These are phyloP conservation scores for Alternaria viburni DNA, from an alignment of 2,329 filamentous ascomycete species.

Conservation along the genomic window DNA sequence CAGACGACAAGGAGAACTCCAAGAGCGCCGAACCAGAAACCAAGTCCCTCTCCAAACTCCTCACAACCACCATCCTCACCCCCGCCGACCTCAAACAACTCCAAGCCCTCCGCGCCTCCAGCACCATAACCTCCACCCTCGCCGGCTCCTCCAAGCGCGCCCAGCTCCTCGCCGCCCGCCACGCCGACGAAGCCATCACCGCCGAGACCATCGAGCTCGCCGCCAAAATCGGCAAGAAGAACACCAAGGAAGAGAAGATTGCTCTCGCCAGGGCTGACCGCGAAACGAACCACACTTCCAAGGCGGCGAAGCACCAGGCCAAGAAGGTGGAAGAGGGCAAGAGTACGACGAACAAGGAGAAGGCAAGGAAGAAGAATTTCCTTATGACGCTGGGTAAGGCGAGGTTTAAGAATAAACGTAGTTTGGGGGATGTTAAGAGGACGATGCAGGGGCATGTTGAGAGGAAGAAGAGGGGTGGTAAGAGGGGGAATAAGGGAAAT, in stretches of 20 bases:
- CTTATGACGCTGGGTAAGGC: constrained; percentile 98
- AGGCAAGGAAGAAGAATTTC: constrained; percentile 97
- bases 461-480: constrained; percentile 82
- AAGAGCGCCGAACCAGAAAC: constrained; percentile 49
- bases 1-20: constrained; percentile 51
- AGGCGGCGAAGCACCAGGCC: constrained; percentile 80
- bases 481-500: constrained; percentile 69
- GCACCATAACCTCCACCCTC: constrained; percentile 70
- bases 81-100: constrained; percentile 96
- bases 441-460: constrained; percentile 82
- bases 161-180: constrained; percentile 58
- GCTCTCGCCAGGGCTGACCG: constrained; percentile 84
- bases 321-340: constrained; percentile 90
- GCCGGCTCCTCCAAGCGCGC: constrained; percentile 51
- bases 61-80: constrained; percentile 92
- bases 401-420: constrained; percentile 93
- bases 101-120: constrained; percentile 79
- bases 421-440: constrained; percentile 83
- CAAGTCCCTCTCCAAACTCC: constrained; percentile 65
- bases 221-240: constrained; percentile 76
- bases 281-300: constrained; percentile 83
- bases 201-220: constrained; percentile 91
- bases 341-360: constrained; percentile 97
- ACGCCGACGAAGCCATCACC: constrained; percentile 86
- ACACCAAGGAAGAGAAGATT: constrained; percentile 87